Base-by-base conservation (phyloP, 2,329 filamentous ascomycete species). In the Grosmannia serpens region DNA sequence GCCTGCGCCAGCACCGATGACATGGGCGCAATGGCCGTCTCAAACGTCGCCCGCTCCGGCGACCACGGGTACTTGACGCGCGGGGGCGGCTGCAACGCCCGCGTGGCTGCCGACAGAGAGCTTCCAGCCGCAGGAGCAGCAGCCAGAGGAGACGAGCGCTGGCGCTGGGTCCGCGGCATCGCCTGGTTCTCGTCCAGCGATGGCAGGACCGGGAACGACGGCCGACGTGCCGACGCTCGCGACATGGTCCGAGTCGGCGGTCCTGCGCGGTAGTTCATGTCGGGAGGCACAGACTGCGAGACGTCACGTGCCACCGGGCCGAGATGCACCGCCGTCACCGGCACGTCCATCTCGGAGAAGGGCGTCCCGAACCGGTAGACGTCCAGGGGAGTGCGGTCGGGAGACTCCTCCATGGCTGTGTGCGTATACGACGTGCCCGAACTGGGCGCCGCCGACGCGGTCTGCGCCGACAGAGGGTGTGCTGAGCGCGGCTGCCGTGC, bases 211-310 rank as follows among this genome's bases (percentile, higher is more conserved):
- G 80, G 77, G 71, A 88, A 82, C 7, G 86, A 88, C 0, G 87
- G 86, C 2, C 86, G 82, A 57, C 85, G 81, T 50, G 69, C 74
- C 57, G 81, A 85, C 22, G 79, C 73, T 56, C 81, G 79, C 53
- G 80, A 83, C 63, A 78, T 74, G 49, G 77, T 77, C 29, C 79
- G 76, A 38, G 70, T 53, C 46, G 68, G 69, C 29, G 71, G 24
- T 27, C 15, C 24, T 8, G 17, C 38, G 35, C 84, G 82, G 75
- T 87, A 96, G 69, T 84, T 86, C 91, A 96, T 96, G 73, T 95
- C 86, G 8, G 92, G 92, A 50, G 92, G 92, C 0, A 96, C 92
- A 6, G 91, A 96, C 71, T 96, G 90, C 29, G 90, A 95, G 53
- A 79, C 77, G 67, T 94, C 87, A 55, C 92, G 87, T 51, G 86